phyloP scores from a whole-genome alignment of 805 yeast species.

The Tetrapisispora arboricola region DNA sequence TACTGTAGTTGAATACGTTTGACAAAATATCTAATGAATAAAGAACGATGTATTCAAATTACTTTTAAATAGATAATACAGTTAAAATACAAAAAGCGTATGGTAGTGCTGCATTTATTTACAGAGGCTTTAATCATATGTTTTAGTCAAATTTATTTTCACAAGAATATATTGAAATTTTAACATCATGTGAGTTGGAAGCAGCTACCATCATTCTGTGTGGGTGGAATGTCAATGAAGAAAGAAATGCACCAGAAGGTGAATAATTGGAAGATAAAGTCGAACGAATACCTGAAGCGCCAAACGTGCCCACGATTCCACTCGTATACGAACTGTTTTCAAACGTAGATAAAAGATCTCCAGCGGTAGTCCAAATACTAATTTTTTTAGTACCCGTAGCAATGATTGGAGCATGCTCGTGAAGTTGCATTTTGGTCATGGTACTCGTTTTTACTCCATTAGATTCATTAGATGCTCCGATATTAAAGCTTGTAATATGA shows the following conservation, averaged over 20 bases:
- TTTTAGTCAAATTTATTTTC: conserved; percentile 3
- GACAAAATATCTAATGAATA: no score
- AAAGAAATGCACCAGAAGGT: conserved; percentile 39
- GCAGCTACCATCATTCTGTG: conserved; percentile 91
- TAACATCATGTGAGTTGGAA: conserved; percentile 67
- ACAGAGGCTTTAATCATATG: no score
- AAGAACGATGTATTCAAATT: no score
- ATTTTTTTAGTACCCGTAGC: conserved; percentile 78
- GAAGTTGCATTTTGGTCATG: conserved; percentile 65
- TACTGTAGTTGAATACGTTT: no score
- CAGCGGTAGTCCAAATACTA: conserved; percentile 69
- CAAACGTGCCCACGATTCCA: conserved; percentile 22
- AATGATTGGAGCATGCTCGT: conserved; percentile 93
- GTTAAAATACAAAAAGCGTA: no score
- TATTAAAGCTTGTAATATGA: conserved; percentile 62
- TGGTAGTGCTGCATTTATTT: no score
- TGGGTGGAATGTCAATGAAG: conserved; percentile 74
- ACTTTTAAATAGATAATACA: no score
- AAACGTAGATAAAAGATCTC: conserved; percentile 57
- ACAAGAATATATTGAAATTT: conserved; percentile 53
- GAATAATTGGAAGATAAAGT: conserved; percentile 16
- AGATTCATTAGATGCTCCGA: conserved; percentile 16
- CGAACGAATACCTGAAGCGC: conserved; percentile 26
- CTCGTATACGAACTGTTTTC: conserved; percentile 32
- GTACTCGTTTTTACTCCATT: conserved; percentile 13